Evolutionary conservation across 495 filamentous ascomycete species (phyloP), one percentile per base, ranked within the genome.

Genomic region (Xylaria nigripes): DNA sequence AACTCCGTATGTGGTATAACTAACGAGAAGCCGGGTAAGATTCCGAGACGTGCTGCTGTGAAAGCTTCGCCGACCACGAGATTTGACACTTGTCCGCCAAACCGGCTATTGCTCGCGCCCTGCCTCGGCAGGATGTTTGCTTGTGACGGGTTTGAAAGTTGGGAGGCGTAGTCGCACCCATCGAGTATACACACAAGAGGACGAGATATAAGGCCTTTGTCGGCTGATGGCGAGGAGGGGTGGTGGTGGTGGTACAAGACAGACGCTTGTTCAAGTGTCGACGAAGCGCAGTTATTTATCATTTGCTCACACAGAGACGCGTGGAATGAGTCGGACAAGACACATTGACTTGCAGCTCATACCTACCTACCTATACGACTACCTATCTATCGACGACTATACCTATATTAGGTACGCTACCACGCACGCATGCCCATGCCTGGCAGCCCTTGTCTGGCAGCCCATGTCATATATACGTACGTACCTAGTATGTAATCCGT

Each of bases 31-130:
- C 36, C 4, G 5, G 36, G 36, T 5, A 2, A 18, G n/a, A 40
- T 40, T 40, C 36, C 36, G n/a, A 19, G 16, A 40, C 18, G 36
- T 13, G 15, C n/a, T 4, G 10, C 18, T 18, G n/a, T 40, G 36
- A 40, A 40, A 3, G 36, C 32, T 54, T 22, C 2, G n/a, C 4
- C 15, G 18, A 18, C 8, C 36, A 45, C 36, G 43, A 45, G 32
- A 54, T 54, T 54, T 54, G 51, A 48, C 51, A 47, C 29, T 25
- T 32, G 51, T 40, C 43, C 7, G 43, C 43, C 43, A 45, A 40
- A 18, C 12, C 15, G 36, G 27, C 27, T 29, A 29, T 29, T 29
- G 27, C 4, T 29, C 30, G 12, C 27, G 18, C 34, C 44, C 24
- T 48, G n/a, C 30, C 30, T 48, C 32, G 44, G 32, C 13, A 41